A percentile compares a stretch with the other conserved stretches of the same genome.
These are phyloP conservation scores for Sorghum bicolor DNA, from an alignment of 176 grass and related monocot species.

Conservation along the genomic window DNA sequence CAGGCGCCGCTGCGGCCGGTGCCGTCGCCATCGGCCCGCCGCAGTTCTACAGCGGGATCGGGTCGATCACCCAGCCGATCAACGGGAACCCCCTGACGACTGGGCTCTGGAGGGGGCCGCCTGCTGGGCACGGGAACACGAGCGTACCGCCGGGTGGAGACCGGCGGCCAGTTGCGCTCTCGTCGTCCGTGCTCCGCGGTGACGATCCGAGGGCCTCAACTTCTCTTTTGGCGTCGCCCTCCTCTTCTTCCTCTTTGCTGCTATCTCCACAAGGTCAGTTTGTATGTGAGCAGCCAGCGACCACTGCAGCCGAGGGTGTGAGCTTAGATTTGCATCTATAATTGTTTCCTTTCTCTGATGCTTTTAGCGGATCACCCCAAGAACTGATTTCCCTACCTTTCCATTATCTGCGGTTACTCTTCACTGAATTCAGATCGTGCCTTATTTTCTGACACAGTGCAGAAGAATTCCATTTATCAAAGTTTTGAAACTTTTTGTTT, in stretches of 20 bases:
- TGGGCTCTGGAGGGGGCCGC: constrained; percentile 56
- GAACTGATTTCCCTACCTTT: constrained; percentile 29
- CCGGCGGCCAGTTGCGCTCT: constrained; percentile 25
- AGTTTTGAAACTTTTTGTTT: constrained; percentile 8
- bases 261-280: constrained; percentile 62
- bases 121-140: constrained; percentile 23
- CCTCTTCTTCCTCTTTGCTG: constrained; percentile 42
- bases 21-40: constrained; percentile 16
- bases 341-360: constrained; percentile 23
- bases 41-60: constrained; percentile 61
- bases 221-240: constrained; percentile 30
- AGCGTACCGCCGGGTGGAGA: constrained; percentile 30
- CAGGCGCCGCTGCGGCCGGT: constrained; percentile 18
- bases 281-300: constrained; percentile 45
- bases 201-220: constrained; percentile 29
- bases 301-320: constrained; percentile 51
- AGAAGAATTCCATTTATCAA: constrained; percentile 18
- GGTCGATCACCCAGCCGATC: constrained; percentile 66
- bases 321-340: constrained; percentile 99
- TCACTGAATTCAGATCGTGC: constrained; percentile 34
- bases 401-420: constrained; percentile 6
- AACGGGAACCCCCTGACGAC: constrained; percentile 53
- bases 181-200: constrained; percentile 30
- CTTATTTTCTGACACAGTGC: constrained; percentile 29
- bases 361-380: constrained; percentile 6